phyloP scores from a whole-genome alignment of 1,284 basidiomycete genomes.

The Sporisorium exsertum region DNA sequence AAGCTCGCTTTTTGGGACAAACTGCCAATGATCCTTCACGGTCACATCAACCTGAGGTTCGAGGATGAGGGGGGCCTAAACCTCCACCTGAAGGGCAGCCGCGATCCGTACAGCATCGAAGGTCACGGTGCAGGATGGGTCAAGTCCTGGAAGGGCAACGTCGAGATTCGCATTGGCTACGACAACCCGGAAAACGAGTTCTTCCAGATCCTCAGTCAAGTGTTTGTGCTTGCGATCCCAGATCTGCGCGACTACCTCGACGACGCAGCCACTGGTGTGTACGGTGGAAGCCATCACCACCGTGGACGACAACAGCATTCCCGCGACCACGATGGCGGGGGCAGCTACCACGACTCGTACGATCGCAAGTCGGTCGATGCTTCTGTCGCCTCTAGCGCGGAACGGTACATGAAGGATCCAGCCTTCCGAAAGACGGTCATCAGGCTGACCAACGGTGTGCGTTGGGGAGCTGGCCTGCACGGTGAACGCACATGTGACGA shows the following conservation, averaged over 20 bases:
- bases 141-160: constrained; percentile 83
- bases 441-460: constrained; percentile 86
- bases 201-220: constrained; percentile 84
- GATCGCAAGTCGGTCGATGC: constrained; percentile 33
- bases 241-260: constrained; percentile 72
- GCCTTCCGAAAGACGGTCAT: constrained; percentile 62
- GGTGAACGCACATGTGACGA: constrained; percentile 86
- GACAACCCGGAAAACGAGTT: constrained; percentile 82
- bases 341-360: constrained; percentile 35
- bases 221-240: constrained; percentile 69
- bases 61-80: constrained; percentile 77
- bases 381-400: constrained; percentile 30
- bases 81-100: constrained; percentile 77
- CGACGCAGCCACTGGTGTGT: constrained; percentile 70
- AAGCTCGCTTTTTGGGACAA: constrained; percentile 95
- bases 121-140: constrained; percentile 90
- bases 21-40: constrained; percentile 77
- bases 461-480: constrained; percentile 87
- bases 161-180: constrained; percentile 80
- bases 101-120: constrained; percentile 82
- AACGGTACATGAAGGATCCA: constrained; percentile 58
- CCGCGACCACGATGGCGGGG: constrained; percentile 21
- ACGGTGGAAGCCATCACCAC: constrained; percentile 16
- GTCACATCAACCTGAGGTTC: constrained; percentile 81
- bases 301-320: constrained; percentile 1